Base-by-base conservation (phyloP, 139 green algal genomes). In the Coelastrella sp. region DNA sequence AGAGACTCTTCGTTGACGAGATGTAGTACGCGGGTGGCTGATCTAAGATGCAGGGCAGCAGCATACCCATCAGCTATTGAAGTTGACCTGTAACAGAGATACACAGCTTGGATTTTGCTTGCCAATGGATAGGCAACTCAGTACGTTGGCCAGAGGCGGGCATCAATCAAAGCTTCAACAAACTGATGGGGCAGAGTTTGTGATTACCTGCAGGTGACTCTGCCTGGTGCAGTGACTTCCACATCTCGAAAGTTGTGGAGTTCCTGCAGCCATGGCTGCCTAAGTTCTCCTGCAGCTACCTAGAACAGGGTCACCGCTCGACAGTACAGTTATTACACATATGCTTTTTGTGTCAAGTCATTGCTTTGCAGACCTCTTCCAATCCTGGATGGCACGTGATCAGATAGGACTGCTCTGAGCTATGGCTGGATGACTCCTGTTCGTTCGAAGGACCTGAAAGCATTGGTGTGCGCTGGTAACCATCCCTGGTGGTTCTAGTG, bases 31-130 rank as follows among this genome's bases (percentile, higher is more conserved):
- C 94, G 88, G 38, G 96, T 93, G 8, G 92, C 93, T 30, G 71
- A 86, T 1, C 94, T 89, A 59, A 97, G 88, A 91, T 92, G 95
- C 30, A 98, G 81, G 77, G 94, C 95, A 3, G 93, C 94, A 4
- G 89, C 73, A 87, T 95, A 96, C 27, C 91, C 91, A 34, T 83
- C 86, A 0, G 57, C 62, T 68, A 89, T 21, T 4, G 64, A 59
- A 7, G 66, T 62, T 38, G 63, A 51, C 81, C 89, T 82, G 71
- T 43, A 63, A n/a, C n/a, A n/a, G n/a, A 6, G 23, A 15, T 13
- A 67, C 23, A 67, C 59, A 67, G 23, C 59, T 34, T 11, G 59
- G 59, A 21, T n/a, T n/a, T n/a, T n/a, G n/a, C n/a, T n/a, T n/a
- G n/a, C n/a, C n/a, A n/a, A n/a, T n/a, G n/a, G n/a, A n/a, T n/a